Percentiles rank a stretch among this genome's conserved stretches.
Evolutionary conservation across 257 asterid species (phyloP).

Genomic region (Solanum boliviense): DNA sequence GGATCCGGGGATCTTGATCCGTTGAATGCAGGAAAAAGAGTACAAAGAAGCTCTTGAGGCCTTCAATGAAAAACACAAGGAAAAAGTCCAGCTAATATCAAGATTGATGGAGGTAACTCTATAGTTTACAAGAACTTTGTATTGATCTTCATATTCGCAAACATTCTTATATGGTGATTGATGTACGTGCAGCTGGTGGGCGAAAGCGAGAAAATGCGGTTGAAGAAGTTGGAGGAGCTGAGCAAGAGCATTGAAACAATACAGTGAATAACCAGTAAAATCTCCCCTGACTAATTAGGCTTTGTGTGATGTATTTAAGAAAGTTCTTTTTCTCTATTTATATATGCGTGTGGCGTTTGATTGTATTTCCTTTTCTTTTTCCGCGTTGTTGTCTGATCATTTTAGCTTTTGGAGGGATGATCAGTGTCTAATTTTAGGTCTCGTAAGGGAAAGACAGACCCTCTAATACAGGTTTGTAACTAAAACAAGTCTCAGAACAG

Average conservation of each 20-base stretch:
- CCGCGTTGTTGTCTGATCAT: constrained; percentile 30
- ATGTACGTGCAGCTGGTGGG: constrained; percentile 57
- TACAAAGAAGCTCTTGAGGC: constrained; percentile 97
- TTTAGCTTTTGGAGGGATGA: constrained; percentile 37
- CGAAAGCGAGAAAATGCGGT: constrained; percentile 82
- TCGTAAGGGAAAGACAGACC: constrained; percentile 24
- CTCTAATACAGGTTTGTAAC: constrained; percentile 69
- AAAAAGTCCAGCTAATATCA: constrained; percentile 82
- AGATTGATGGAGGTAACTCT: constrained; percentile 87
- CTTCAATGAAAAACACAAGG: constrained; percentile 93
- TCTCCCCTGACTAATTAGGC: constrained; percentile 33
- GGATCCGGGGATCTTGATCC: not conserved
- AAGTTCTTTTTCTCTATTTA: constrained; percentile 25
- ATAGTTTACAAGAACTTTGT: not conserved
- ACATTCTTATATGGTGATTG: not conserved
- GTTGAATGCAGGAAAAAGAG: constrained; percentile 62
- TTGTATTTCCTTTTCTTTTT: constrained; percentile 27
- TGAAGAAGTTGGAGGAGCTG: constrained; percentile 97
- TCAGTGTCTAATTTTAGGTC: constrained; percentile 48
- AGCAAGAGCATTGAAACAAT: constrained; percentile 94
- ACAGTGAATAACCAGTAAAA: constrained; percentile 22
- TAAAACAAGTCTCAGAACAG: constrained; percentile 45
- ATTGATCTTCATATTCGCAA: not conserved
- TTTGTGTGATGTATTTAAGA: constrained; percentile 68
- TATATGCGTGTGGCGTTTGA: constrained; percentile 48